Evolutionary conservation across 192 early-diverging fungal genomes (phyloP).

Genomic region (Backusella mclennaniae): DNA sequence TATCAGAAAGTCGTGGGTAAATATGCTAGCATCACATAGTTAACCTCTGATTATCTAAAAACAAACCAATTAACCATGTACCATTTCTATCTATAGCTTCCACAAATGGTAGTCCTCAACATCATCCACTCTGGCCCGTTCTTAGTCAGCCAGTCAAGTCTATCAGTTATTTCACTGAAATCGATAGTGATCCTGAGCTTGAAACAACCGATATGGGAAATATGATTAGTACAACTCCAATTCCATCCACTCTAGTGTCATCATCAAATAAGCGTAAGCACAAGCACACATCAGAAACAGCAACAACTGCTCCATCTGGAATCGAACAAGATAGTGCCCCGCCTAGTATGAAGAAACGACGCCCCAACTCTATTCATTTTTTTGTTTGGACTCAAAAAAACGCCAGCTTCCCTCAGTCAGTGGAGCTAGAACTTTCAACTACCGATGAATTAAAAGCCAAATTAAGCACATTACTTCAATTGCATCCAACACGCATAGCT

Average conservation of each 20-base stretch:
- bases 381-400: slow-evolving; percentile 10
- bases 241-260: not conserved
- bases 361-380: not conserved
- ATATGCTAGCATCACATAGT: not conserved
- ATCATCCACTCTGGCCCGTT: slow-evolving; percentile 44
- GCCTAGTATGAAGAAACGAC: not conserved
- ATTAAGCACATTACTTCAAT: slow-evolving; percentile 13
- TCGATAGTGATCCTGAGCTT: not conserved
- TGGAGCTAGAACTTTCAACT: slow-evolving; percentile 9
- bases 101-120: slow-evolving; percentile 38
- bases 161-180: not conserved
- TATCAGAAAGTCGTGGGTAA: slow-evolving; percentile 60
- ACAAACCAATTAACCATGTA: not conserved
- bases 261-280: slow-evolving; percentile 2
- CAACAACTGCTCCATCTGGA: not conserved
- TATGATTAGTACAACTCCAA: not conserved
- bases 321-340: not conserved
- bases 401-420: not conserved
- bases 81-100: not conserved
- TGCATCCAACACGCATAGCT: slow-evolving; percentile 8
- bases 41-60: not conserved
- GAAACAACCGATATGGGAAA: not conserved
- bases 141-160: not conserved
- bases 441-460: slow-evolving; percentile 8
- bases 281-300: not conserved